These are phyloP conservation scores for Strobilomyces dryophilus DNA, from an alignment of 768 basidiomycete species.

Conservation along the genomic window DNA sequence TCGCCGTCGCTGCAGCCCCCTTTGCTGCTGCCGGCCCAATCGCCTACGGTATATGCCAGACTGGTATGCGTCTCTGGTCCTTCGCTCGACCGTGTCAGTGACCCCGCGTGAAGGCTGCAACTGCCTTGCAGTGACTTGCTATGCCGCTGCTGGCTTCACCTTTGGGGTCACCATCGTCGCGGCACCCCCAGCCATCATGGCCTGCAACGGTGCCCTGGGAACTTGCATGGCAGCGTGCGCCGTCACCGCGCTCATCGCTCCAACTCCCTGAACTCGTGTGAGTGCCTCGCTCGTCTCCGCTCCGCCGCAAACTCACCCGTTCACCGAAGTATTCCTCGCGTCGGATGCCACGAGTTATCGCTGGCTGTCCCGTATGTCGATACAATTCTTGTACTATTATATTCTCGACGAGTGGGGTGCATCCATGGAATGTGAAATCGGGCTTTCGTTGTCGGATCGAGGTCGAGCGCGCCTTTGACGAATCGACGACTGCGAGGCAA, in stretches of 20 bases:
- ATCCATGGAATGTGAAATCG: background rate
- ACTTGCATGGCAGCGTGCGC: constrained; percentile 26
- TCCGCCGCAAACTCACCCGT: background rate
- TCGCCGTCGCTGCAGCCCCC: constrained; percentile 13
- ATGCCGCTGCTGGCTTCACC: constrained; percentile 19
- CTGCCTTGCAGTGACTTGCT: constrained; percentile 16
- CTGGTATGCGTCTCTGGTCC: constrained; percentile 4
- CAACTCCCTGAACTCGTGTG: constrained; percentile 18
- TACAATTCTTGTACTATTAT: background rate
- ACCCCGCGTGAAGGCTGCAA: constrained; percentile 23
- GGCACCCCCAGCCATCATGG: constrained; percentile 19
- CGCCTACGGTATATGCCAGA: constrained; percentile 23
- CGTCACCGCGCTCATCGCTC: constrained; percentile 14
- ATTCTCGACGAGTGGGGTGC: background rate
- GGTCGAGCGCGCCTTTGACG: too few species aligned
- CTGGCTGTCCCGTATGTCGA: background rate
- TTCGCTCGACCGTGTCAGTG: background rate
- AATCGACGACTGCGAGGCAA: too few species aligned
- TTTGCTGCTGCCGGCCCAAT: background rate
- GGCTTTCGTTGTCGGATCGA: too few species aligned
- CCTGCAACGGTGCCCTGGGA: constrained; percentile 22
- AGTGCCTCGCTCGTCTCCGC: background rate
- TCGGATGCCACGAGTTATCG: too few species aligned
- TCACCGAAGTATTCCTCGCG: background rate
- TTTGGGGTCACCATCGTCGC: constrained; percentile 22